Evolutionary conservation across 345 rosid species (phyloP).

Genomic region (Syzygium aqueum): DNA sequence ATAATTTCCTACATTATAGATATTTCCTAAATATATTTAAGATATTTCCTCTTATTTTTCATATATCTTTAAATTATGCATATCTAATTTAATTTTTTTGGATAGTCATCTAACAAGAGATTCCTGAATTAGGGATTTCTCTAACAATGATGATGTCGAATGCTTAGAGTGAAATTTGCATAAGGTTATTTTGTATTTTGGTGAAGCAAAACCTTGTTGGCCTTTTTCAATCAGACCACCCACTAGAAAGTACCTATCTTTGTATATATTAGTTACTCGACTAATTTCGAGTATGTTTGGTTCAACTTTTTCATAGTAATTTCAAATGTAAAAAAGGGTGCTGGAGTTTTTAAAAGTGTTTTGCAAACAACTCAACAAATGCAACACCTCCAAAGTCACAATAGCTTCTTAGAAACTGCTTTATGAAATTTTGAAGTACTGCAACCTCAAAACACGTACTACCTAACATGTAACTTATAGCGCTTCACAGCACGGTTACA

Average conservation of each 20-base stretch:
- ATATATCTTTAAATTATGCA: too few species aligned
- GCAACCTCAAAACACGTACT: neutral
- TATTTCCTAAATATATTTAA: too few species aligned
- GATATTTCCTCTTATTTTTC: too few species aligned
- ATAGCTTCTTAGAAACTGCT: neutral
- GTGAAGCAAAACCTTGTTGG: neutral
- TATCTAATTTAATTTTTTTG: too few species aligned
- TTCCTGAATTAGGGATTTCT: too few species aligned
- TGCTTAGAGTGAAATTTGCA: neutral
- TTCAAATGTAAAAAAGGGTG: neutral
- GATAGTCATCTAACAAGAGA: too few species aligned
- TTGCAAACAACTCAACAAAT: neutral
- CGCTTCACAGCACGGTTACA: neutral
- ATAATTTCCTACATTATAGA: too few species aligned
- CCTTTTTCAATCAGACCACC: neutral
- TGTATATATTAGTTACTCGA: neutral
- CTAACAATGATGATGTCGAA: neutral
- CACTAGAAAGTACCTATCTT: neutral
- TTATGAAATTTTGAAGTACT: neutral
- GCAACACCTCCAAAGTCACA: neutral
- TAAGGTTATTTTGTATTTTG: neutral
- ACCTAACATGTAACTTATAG: neutral
- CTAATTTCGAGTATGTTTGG: neutral
- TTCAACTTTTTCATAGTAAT: accelerated
- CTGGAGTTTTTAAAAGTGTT: neutral